These are phyloP conservation scores for Solanum lycopersicoides DNA, from an alignment of 257 asterid species.

Conservation along the genomic window DNA sequence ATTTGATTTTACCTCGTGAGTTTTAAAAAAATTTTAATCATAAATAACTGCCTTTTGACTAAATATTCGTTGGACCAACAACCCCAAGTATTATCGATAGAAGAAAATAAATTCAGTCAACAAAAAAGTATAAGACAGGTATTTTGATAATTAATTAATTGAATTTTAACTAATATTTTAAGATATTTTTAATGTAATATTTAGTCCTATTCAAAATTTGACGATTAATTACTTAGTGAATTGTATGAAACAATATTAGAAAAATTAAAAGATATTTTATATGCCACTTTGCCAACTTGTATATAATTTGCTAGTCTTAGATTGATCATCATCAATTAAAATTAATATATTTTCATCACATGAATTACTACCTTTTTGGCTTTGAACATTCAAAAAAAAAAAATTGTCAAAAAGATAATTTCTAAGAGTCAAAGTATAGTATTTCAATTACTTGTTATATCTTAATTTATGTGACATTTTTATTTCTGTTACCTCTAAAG, in stretches of 20 bases:
- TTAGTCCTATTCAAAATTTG: not conserved
- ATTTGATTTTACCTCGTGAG: not conserved
- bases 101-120: no score
- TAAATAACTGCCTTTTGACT: no score
- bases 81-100: not conserved
- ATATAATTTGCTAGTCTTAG: not conserved
- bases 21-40: no score
- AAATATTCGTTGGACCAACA: no score
- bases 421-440: not conserved
- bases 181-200: not conserved
- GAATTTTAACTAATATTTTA: not conserved
- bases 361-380: not conserved
- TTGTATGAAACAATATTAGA: not conserved
- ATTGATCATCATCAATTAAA: not conserved
- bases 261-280: not conserved
- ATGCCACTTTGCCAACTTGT: not conserved
- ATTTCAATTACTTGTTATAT: not conserved
- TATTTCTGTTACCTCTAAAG: not conserved
- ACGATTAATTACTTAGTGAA: not conserved
- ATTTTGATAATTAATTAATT: not conserved
- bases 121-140: no score
- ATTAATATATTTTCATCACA: not conserved
- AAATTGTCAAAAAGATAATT: not conserved
- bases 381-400: not conserved
- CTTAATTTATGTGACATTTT: rapidly evolving